phyloP scores from a whole-genome alignment of 78 protist species.

The Emiliania huxleyi region DNA sequence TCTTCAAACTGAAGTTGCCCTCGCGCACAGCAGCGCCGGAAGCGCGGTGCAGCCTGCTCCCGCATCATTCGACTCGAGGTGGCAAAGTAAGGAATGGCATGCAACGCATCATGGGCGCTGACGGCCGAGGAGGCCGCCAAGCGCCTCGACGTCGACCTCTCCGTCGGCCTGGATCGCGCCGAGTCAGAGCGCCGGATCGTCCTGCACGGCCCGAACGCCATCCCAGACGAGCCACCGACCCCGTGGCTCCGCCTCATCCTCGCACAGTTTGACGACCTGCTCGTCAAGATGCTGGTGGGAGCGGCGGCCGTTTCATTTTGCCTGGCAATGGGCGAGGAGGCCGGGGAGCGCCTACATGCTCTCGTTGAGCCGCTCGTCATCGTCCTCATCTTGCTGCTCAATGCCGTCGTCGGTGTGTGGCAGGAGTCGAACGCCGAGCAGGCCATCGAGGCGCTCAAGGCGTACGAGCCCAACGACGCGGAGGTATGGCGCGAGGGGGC shows the following conservation, averaged over 20 bases:
- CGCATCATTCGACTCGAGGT: no score
- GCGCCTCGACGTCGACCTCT: not conserved
- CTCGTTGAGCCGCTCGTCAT: not conserved
- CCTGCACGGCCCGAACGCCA: not conserved
- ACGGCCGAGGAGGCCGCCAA: not conserved
- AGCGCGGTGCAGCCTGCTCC: no score
- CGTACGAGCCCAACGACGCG: not conserved
- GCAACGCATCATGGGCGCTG: no score
- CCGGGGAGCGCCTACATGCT: not conserved
- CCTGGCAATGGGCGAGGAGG: conserved; percentile 54
- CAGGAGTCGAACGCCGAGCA: conserved; percentile 71
- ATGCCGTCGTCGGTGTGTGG: conserved; percentile 65
- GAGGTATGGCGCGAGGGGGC: conserved; percentile 41
- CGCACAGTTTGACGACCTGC: conserved; percentile 74
- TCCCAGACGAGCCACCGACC: not conserved
- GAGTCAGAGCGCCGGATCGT: not conserved
- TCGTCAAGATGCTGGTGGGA: conserved; percentile 69
- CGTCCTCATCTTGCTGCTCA: conserved; percentile 59
- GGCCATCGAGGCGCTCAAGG: conserved; percentile 64
- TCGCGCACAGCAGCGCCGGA: no score
- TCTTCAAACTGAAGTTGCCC: no score
- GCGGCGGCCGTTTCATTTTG: conserved; percentile 65
- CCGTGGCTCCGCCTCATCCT: conserved; percentile 47
- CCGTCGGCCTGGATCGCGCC: not conserved
- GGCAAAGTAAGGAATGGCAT: no score